Percentiles rank a stretch among this genome's conserved stretches.
Conservation (phyloP, 1,139 yeast species). For the Kurtzmaniella natalensis region DNA sequence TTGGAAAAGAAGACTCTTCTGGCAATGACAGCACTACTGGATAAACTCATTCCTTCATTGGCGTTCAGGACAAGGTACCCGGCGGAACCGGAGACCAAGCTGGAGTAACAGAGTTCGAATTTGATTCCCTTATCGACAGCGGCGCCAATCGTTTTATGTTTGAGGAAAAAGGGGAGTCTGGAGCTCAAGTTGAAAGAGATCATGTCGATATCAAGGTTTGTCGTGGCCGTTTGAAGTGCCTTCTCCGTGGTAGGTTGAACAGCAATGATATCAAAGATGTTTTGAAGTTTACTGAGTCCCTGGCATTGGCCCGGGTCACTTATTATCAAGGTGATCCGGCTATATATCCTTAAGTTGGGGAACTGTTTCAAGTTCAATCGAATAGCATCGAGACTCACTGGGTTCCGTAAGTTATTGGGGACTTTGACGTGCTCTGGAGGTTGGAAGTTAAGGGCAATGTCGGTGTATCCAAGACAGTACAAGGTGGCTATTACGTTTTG, state of each 20-base stretch:
- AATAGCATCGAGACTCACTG: slow-evolving; percentile 28
- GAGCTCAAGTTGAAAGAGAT: slow-evolving; percentile 66
- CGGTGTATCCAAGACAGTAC: slow-evolving; percentile 63
- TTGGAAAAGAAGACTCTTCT: slow-evolving; percentile 66
- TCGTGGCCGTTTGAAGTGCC: slow-evolving; percentile 69
- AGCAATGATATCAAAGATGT: slow-evolving; percentile 73
- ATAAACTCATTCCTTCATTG: slow-evolving; percentile 14
- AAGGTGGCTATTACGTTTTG: slow-evolving; percentile 52
- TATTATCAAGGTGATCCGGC: slow-evolving; percentile 70
- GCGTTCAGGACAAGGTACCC: slow-evolving; percentile 20
- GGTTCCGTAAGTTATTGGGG: slow-evolving; percentile 43
- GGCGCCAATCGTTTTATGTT: slow-evolving; percentile 79
- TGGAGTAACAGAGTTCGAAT: slow-evolving; percentile 72
- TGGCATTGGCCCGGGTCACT: slow-evolving; percentile 79
- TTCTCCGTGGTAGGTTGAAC: slow-evolving; percentile 78
- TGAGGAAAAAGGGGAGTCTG: slow-evolving; percentile 70
- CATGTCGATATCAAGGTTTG: slow-evolving; percentile 72
- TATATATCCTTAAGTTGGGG: slow-evolving; percentile 46
- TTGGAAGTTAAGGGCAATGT: slow-evolving; percentile 67
- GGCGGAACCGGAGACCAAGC: slow-evolving; percentile 44
- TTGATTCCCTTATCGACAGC: slow-evolving; percentile 81
- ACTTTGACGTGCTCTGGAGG: slow-evolving; percentile 53
- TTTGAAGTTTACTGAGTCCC: slow-evolving; percentile 57
- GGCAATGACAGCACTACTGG: slow-evolving; percentile 20
- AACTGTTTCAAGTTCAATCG: slow-evolving; percentile 21